Evolutionary conservation across 169 alveolate species (phyloP).

Genomic region (Plasmodium relictum): DNA sequence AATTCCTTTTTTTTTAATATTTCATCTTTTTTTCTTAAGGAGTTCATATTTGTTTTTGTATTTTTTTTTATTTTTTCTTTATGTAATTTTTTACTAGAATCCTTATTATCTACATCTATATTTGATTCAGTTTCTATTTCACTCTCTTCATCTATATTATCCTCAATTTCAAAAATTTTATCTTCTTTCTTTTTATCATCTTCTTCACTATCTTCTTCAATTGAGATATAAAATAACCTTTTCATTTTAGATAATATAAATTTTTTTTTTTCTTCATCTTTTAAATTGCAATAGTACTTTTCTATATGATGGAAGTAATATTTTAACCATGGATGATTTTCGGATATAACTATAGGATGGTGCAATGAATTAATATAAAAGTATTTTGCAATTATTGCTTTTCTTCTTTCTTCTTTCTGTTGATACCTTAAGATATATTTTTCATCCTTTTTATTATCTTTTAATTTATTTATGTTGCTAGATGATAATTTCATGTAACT

Average conservation of each 20-base stretch:
- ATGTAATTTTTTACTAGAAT: background rate
- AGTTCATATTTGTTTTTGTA: slow-evolving; percentile 6
- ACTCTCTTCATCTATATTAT: slow-evolving; percentile 22
- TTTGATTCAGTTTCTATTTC: slow-evolving; percentile 15
- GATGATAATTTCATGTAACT: slow-evolving; percentile 48
- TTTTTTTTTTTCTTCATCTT: slow-evolving; percentile 48
- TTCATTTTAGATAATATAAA: slow-evolving; percentile 48
- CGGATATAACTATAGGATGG: slow-evolving; percentile 84
- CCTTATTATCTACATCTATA: slow-evolving; percentile 17
- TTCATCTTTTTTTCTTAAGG: slow-evolving; percentile 72
- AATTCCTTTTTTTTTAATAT: slow-evolving; percentile 71
- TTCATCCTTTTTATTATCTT: slow-evolving; percentile 22
- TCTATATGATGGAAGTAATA: slow-evolving; percentile 47
- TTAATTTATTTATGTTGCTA: background rate
- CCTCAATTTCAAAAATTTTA: slow-evolving; percentile 52
- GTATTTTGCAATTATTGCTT: slow-evolving; percentile 65
- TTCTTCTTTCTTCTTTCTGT: slow-evolving; percentile 60
- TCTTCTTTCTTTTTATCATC: background rate
- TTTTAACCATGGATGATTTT: slow-evolving; percentile 76
- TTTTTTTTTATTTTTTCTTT: slow-evolving; percentile 4
- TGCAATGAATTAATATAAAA: slow-evolving; percentile 77
- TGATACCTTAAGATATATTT: slow-evolving; percentile 26
- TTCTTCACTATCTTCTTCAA: slow-evolving; percentile 9
- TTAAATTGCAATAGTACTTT: slow-evolving; percentile 34
- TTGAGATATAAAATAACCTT: slow-evolving; percentile 32